Conservation (phyloP, 805 yeast genomes). For the Candida rishiriensis region DNA sequence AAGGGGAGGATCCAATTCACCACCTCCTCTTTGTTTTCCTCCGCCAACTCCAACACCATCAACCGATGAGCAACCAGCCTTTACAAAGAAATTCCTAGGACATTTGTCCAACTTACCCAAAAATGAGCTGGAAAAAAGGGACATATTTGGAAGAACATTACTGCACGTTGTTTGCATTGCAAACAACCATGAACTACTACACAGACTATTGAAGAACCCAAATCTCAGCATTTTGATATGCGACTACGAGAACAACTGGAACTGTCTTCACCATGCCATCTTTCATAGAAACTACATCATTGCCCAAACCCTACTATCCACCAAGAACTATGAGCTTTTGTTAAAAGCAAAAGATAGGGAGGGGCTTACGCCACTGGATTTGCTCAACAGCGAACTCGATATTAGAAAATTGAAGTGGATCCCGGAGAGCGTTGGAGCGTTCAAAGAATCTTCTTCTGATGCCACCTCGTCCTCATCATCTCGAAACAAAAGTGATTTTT, state of each 20-base stretch:
- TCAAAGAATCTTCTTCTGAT: not conserved
- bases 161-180: slow-evolving; percentile 52
- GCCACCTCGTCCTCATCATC: no score
- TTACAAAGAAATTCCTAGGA: slow-evolving; percentile 15
- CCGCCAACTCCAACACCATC: not conserved
- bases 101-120: slow-evolving; percentile 27
- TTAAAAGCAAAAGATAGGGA: slow-evolving; percentile 63
- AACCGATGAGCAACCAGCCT: slow-evolving; percentile 1
- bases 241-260: slow-evolving; percentile 81
- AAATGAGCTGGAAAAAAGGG: slow-evolving; percentile 45
- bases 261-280: slow-evolving; percentile 69
- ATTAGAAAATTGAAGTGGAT: slow-evolving; percentile 34
- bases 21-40: slow-evolving; percentile 4
- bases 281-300: slow-evolving; percentile 52
- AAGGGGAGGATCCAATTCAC: slow-evolving; percentile 5
- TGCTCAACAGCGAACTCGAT: slow-evolving; percentile 44
- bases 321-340: slow-evolving; percentile 26
- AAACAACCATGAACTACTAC: slow-evolving; percentile 44
- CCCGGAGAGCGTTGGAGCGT: slow-evolving; percentile 23
- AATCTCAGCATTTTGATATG: slow-evolving; percentile 40
- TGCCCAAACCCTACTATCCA: slow-evolving; percentile 39
- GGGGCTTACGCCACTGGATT: slow-evolving; percentile 68
- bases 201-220: slow-evolving; percentile 42
- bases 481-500: no score
- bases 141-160: slow-evolving; percentile 61